Evolutionary conservation across 768 basidiomycete species (phyloP).

Genomic region (Coprinopsis marcescibilis): DNA sequence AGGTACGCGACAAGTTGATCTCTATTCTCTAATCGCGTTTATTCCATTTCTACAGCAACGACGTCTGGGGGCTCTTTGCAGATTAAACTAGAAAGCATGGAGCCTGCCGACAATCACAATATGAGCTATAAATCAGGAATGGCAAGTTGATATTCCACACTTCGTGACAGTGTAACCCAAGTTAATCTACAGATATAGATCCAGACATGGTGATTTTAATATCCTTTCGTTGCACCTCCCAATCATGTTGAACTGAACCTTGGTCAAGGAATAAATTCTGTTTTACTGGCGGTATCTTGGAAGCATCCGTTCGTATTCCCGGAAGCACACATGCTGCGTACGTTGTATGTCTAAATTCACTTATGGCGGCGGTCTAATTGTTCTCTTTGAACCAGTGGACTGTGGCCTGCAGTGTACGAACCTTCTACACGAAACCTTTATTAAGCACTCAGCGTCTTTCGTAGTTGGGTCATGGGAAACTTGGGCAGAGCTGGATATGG

Average conservation of each 20-base stretch:
- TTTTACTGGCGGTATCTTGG: constrained; percentile 74
- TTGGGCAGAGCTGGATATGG: constrained; percentile 67
- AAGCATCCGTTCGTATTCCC: constrained; percentile 24
- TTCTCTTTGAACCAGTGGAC: constrained; percentile 18
- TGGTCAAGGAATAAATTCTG: constrained; percentile 53
- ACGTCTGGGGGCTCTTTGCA: constrained; percentile 67
- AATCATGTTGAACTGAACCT: background rate
- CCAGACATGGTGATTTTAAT: constrained; percentile 29
- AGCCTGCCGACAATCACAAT: constrained; percentile 46
- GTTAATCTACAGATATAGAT: constrained; percentile 20
- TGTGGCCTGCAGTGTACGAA: constrained; percentile 34
- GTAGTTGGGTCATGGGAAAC: constrained; percentile 41
- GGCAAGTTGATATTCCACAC: constrained; percentile 29
- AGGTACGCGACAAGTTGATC: constrained; percentile 19
- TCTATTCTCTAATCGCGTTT: background rate
- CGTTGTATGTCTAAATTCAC: background rate
- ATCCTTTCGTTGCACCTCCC: background rate
- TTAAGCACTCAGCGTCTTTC: background rate
- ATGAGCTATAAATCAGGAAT: constrained; percentile 56
- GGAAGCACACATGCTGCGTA: constrained; percentile 22
- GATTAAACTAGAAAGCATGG: constrained; percentile 53
- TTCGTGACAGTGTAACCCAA: background rate
- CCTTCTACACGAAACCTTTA: background rate
- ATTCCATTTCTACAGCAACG: constrained; percentile 33
- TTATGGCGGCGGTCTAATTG: background rate